Evolutionary conservation across 2,329 filamentous ascomycete genomes (phyloP), one percentile per base, ranked within the genome.

Genomic region (Pseudogymnoascus sp.): DNA sequence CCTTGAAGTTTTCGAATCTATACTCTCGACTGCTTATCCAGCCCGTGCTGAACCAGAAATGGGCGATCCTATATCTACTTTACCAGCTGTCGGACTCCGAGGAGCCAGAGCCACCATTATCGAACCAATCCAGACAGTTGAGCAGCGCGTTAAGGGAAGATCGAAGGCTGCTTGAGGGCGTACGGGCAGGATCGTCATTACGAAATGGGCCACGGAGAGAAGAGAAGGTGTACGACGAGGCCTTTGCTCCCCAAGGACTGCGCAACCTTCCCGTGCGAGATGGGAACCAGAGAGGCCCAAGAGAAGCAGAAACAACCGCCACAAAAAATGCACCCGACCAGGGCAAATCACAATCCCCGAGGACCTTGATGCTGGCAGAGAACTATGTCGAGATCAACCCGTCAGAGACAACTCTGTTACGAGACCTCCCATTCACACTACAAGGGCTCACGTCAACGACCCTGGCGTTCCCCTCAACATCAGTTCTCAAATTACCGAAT

Each of bases 21-120:
- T 96, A 97, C 75, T 91, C 90, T 34, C 84, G 91, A 61, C 82
- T 99, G 16, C 79, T 97, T 25, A 89, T 90, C n/a, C 85, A 97
- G 66, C 92, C 92, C 0, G 92, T 97, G 5, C 81, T 99, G 47
- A 89, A 90, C 69, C 89, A 96, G 74, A 99, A 99, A 81, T 97
- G 92, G 91, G 91, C 89, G 2, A 97, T 99, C 66, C 80, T 99
- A 18, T 95, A 95, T 72, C 85, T 99, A 41, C 82, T 99, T 41
- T 89, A 94, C 72, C 86, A 90, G 68, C 82, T 97, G 57, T 86
- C 90, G 64, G 89, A 92, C 70, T 84, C 82, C 3, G 30, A 58
- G 3, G 59, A 57, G 12, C 41, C 59, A 18, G 25, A 60, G 39
- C 28, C 34, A 16, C 54, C 54, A 34, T 16, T 38, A 28, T 58